Base-by-base conservation (phyloP, 2,329 filamentous ascomycete species). In the Karstenula rhodostoma region DNA sequence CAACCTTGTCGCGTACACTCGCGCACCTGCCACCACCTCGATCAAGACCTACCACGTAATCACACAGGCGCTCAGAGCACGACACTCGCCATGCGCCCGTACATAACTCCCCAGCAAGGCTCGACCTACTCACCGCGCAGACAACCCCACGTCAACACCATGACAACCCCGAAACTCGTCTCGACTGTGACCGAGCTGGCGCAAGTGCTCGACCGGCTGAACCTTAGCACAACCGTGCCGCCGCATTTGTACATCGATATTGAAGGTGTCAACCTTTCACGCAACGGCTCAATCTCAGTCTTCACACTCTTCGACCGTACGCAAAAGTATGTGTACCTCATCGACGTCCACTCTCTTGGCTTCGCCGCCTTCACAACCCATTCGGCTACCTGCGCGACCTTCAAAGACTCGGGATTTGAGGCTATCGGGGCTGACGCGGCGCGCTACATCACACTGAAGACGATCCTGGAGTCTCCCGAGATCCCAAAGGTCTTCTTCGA, bases 401-500 rank as follows among this genome's bases (percentile, higher is more conserved):
- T 47, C 13, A 29, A 17, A 6, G 7, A 47, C 8, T 2, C 44
- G 23, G 27, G 6, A 23, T n/a, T 22, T 15, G 2, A 27, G 22
- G 5, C n/a, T n/a, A 17, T 2, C 44, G 23, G 27, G 5, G 12
- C n/a, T 27, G 23, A 27, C 23, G n/a, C 4, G 13, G 53, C 35
- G 35, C 33, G 13, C 19, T 23, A 22, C 4, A 61, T 62, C 51
- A 75, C 69, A 0, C 59, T 78, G 32, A 73, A 73, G 57, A 56
- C 67, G 48, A 70, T 77, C 35, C 68, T 78, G 2, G 37, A 78
- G 59, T 54, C 62, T 7, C 25, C 49, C 35, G 46, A 62, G 0
- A 74, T 76, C 23, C 54, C 67, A 23, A 72, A 72, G 40, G 68
- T 66, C 25, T 70, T 73, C 62, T 74, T 73, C 63, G 70, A 73